phyloP scores from a whole-genome alignment of 495 filamentous ascomycete genomes.

The Talaromyces nanjingensis region DNA sequence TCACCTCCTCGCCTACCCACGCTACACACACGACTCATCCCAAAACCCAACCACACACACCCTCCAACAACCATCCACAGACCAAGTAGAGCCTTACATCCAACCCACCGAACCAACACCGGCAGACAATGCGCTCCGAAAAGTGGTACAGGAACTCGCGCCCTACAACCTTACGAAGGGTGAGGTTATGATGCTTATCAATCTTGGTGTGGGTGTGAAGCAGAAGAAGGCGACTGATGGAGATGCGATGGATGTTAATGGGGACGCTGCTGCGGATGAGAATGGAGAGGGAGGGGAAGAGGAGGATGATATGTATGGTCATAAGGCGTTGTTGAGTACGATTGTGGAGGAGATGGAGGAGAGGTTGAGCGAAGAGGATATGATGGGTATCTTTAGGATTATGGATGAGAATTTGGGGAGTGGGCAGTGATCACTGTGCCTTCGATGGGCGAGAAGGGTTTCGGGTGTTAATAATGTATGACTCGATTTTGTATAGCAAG shows the following conservation, averaged over 20 bases:
- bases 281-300: conserved; percentile 18
- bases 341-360: conserved; percentile 40
- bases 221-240: conserved; percentile 2
- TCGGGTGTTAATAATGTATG: not conserved
- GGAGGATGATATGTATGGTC: conserved; percentile 29
- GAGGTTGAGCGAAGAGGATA: conserved; percentile 31
- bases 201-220: conserved; percentile 40
- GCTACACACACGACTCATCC: conserved; percentile 13
- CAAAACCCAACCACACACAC: conserved; percentile 19
- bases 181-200: conserved; percentile 59
- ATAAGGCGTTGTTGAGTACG: conserved; percentile 32
- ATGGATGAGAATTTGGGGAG: conserved; percentile 28
- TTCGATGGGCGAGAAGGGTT: not conserved
- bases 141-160: conserved; percentile 33
- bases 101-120: conserved; percentile 19
- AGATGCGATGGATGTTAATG: conserved; percentile 9
- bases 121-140: conserved; percentile 30
- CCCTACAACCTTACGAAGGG: conserved; percentile 52
- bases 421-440: not conserved
- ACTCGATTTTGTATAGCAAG: conserved; percentile 3
- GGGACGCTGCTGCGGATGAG: conserved; percentile 10
- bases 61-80: conserved; percentile 17
- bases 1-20: conserved; percentile 30
- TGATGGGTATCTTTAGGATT: conserved; percentile 25
- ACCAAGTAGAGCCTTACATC: conserved; percentile 8